Evolutionary conservation across 1,284 basidiomycete species (phyloP).

Genomic region (Tremellales sp.): DNA sequence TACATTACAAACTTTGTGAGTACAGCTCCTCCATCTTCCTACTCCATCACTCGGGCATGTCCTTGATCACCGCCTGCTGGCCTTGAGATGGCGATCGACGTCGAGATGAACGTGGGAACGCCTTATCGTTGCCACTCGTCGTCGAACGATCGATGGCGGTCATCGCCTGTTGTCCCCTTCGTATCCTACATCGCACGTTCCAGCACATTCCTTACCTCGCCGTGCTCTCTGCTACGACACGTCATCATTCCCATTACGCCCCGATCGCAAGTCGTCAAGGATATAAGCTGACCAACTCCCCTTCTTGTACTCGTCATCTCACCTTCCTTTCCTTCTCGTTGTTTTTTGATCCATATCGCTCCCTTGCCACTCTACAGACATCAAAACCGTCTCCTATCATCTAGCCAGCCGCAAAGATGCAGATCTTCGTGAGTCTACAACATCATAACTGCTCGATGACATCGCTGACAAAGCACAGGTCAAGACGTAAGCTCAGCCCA

Average conservation of each 20-base stretch:
- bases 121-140: background rate
- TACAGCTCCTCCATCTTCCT: background rate
- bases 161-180: too few relatives aligned
- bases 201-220: conserved; percentile 1
- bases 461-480: conserved; percentile 2
- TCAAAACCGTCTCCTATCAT: background rate
- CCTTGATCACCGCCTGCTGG: too few relatives aligned
- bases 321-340: background rate
- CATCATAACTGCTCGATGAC: background rate
- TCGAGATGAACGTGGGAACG: background rate
- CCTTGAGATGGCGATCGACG: background rate
- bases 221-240: too few relatives aligned
- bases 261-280: too few relatives aligned
- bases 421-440: conserved; percentile 22
- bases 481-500: conserved; percentile 12
- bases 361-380: background rate
- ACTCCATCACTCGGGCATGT: too few relatives aligned
- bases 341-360: too few relatives aligned
- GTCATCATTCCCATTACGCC: too few relatives aligned
- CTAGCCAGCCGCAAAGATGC: conserved; percentile 8
- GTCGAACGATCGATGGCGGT: background rate
- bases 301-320: background rate
- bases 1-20: background rate
- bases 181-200: too few relatives aligned
- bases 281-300: background rate